A percentile compares a stretch with the other conserved stretches of the same genome.
Conservation (phyloP, 192 early-diverging fungal species). For the Backusella macrospora region DNA sequence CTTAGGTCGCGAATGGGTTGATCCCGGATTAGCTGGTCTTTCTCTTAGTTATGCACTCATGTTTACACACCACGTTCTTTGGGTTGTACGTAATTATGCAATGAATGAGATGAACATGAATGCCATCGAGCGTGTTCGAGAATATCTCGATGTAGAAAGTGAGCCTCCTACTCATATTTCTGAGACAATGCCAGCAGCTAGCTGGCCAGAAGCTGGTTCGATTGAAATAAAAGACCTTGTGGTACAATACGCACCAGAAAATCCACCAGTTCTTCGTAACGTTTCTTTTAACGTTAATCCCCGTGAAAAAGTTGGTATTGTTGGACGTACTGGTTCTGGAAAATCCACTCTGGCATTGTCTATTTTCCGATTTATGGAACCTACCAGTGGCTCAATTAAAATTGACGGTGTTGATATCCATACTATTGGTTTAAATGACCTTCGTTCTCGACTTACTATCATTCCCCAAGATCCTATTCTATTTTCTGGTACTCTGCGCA, state of each 20-base stretch:
- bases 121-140: constrained; percentile 84
- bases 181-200: constrained; percentile 27
- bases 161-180: constrained; percentile 58
- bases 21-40: constrained; percentile 89
- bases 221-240: constrained; percentile 76
- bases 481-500: constrained; percentile 67
- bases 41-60: constrained; percentile 82
- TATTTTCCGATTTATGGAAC: constrained; percentile 83
- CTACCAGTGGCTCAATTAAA: constrained; percentile 63
- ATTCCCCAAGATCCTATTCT: constrained; percentile 80
- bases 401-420: constrained; percentile 84
- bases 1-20: constrained; percentile 50
- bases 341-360: constrained; percentile 76
- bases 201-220: constrained; percentile 74
- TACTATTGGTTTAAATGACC: constrained; percentile 71
- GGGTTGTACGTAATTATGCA: constrained; percentile 81
- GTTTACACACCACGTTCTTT: constrained; percentile 81
- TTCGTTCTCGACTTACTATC: constrained; percentile 65
- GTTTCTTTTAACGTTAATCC: constrained; percentile 72
- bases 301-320: constrained; percentile 84
- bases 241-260: constrained; percentile 80
- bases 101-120: constrained; percentile 90
- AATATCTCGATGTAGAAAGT: constrained; percentile 83
- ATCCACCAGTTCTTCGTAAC: constrained; percentile 74
- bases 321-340: constrained; percentile 77